Base-by-base conservation (phyloP, 176 grass and related monocot genomes). In the Calamus simplicifolius region DNA sequence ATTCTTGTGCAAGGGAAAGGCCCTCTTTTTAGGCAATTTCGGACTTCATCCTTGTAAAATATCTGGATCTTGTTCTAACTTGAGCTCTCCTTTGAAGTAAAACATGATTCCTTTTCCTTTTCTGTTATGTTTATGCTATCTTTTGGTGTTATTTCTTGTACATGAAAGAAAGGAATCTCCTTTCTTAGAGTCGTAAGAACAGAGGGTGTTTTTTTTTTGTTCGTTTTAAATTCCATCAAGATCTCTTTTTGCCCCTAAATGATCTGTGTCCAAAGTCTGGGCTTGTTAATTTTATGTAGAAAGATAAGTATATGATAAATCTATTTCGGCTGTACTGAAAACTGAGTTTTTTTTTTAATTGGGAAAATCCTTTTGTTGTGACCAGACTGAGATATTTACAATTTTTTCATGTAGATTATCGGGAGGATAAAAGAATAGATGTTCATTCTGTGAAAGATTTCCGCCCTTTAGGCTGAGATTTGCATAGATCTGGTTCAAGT, bases 111-210 rank as follows among this genome's bases (percentile, higher is more conserved):
- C 7, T 25, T 2, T 56, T 4, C 19, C 12, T 7, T n/a, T 50
- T 51, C 8, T 14, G 25, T 48, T 19, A 49, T 15, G 1, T 13
- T 28, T 19, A 56, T 4, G 28, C 50, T 27, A 6, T 21, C 2
- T 5, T 25, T 12, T 70, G 19, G 25, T 3, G 19, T 7, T 18
- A 51, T 50, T 19, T 19, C 6, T 67, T 52, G 23, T 54, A 18
- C 35, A 25, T 69, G 53, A 50, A 57, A 57, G 53, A 49, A 69
- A 69, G 30, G 54, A 49, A 58, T 50, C 54, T 23, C 67, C 30
- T 58, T 58, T 51, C 35, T 43, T 2, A 43, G 35, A 43, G 7
- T 43, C 12, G 0, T 43, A 13, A 43, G 2, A 43, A 43, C 3
- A 43, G 8, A 43, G 35, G 6, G 6, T 13, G 3, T 12, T 63